phyloP scores from a whole-genome alignment of 495 filamentous ascomycete species.

The Penicillium desertorum region DNA sequence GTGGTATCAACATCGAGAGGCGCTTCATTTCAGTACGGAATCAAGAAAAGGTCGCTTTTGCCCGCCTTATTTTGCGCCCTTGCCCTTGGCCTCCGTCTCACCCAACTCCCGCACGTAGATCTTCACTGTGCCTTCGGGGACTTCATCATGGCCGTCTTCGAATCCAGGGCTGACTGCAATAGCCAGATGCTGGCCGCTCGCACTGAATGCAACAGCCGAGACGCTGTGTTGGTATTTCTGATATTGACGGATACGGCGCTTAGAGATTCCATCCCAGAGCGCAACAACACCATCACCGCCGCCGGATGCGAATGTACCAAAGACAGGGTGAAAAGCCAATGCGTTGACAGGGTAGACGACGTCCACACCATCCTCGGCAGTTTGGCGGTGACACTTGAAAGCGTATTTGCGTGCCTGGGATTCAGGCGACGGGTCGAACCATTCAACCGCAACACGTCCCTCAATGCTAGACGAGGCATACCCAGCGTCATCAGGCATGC shows the following conservation, averaged over 20 bases:
- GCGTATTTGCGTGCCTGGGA: slow-evolving; percentile 93
- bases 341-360: slow-evolving; percentile 95
- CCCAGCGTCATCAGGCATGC: slow-evolving; percentile 92
- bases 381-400: slow-evolving; percentile 94
- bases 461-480: slow-evolving; percentile 90
- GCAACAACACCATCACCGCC: slow-evolving; percentile 95
- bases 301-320: slow-evolving; percentile 89
- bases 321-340: slow-evolving; percentile 84
- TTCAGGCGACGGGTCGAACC: slow-evolving; percentile 85
- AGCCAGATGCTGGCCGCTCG: slow-evolving; percentile 78
- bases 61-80: slow-evolving; percentile 58
- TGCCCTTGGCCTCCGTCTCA: slow-evolving; percentile 86
- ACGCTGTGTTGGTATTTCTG: slow-evolving; percentile 78
- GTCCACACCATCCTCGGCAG: slow-evolving; percentile 64
- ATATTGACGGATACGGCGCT: slow-evolving; percentile 87
- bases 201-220: slow-evolving; percentile 71
- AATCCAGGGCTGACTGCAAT: slow-evolving; percentile 86
- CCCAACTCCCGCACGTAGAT: slow-evolving; percentile 79
- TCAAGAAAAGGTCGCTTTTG: not conserved
- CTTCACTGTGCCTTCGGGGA: slow-evolving; percentile 65
- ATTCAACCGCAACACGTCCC: slow-evolving; percentile 91
- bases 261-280: slow-evolving; percentile 90
- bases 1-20: slow-evolving; percentile 11
- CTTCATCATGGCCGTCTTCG: slow-evolving; percentile 83
- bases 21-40: slow-evolving; percentile 5